Conservation (phyloP, 768 basidiomycete genomes). For the Hypholoma sublateritium region DNA sequence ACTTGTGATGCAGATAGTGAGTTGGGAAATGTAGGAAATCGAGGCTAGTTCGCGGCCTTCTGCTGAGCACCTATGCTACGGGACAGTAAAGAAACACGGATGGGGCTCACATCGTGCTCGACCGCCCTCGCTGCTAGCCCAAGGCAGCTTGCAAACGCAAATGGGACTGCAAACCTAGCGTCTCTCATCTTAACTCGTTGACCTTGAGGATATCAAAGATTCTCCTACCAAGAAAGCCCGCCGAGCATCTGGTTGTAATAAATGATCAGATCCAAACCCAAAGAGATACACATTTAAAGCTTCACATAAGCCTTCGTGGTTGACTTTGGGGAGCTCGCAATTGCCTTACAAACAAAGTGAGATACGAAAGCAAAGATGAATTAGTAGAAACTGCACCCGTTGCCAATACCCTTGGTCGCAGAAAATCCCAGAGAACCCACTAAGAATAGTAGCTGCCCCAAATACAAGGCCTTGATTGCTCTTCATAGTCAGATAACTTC, state of each 20-base stretch:
- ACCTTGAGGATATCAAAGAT: background rate
- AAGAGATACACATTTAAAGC: too few species aligned
- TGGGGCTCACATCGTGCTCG: constrained; percentile 25
- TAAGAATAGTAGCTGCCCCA: constrained; percentile 35
- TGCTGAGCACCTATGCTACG: background rate
- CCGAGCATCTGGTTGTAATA: constrained; percentile 45
- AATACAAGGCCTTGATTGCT: constrained; percentile 46
- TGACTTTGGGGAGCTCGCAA: constrained; percentile 48
- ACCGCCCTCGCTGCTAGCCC: constrained; percentile 42
- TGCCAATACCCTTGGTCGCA: constrained; percentile 62
- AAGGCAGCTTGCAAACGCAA: constrained; percentile 47
- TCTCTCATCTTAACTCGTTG: background rate
- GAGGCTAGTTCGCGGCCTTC: constrained; percentile 31
- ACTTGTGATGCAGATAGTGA: constrained; percentile 33
- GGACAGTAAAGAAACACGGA: background rate
- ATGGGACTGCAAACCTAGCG: constrained; percentile 48
- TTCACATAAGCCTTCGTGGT: constrained; percentile 50
- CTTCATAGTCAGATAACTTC: constrained; percentile 59
- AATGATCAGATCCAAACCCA: background rate
- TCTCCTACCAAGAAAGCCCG: constrained; percentile 44
- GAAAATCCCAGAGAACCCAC: constrained; percentile 48
- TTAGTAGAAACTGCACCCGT: constrained; percentile 28
- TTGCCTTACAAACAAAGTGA: constrained; percentile 32
- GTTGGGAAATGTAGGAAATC: constrained; percentile 53
- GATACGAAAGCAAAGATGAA: background rate